Conservation (phyloP, 2,329 filamentous ascomycete species). For the Pyrenophora teres region DNA sequence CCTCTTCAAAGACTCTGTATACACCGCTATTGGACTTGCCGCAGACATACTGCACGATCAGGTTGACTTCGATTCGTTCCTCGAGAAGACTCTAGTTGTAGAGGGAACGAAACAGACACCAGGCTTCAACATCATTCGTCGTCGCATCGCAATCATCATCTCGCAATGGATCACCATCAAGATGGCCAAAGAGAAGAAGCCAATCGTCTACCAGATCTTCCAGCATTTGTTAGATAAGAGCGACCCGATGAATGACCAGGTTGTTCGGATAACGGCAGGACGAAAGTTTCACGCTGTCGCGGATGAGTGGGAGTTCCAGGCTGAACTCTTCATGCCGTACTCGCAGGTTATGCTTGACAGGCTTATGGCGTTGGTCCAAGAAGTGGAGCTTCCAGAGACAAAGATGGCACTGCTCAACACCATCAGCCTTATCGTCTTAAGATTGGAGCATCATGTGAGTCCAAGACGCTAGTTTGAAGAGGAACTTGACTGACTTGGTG, state of each 20-base stretch:
- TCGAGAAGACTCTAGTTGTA: conserved; percentile 73
- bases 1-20: conserved; percentile 89
- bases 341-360: conserved; percentile 73
- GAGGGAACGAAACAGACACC: conserved; percentile 74
- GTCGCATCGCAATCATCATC: conserved; percentile 85
- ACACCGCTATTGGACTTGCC: conserved; percentile 87
- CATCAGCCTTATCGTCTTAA: conserved; percentile 76
- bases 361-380: conserved; percentile 76
- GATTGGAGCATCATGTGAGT: conserved; percentile 74
- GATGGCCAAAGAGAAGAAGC: conserved; percentile 68
- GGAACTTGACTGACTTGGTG: conserved; percentile 7
- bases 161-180: conserved; percentile 88
- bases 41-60: conserved; percentile 73
- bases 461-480: accelerated
- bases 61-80: conserved; percentile 82
- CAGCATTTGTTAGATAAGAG: conserved; percentile 79
- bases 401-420: conserved; percentile 90
- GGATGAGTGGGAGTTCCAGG: conserved; percentile 81
- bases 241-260: conserved; percentile 82
- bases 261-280: conserved; percentile 89
- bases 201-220: conserved; percentile 85
- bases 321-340: conserved; percentile 75
- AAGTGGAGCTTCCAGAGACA: conserved; percentile 81
- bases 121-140: conserved; percentile 79
- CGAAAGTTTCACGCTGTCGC: conserved; percentile 79